Base-by-base conservation (phyloP, 306 rosid species). In the Prunus salicina region DNA sequence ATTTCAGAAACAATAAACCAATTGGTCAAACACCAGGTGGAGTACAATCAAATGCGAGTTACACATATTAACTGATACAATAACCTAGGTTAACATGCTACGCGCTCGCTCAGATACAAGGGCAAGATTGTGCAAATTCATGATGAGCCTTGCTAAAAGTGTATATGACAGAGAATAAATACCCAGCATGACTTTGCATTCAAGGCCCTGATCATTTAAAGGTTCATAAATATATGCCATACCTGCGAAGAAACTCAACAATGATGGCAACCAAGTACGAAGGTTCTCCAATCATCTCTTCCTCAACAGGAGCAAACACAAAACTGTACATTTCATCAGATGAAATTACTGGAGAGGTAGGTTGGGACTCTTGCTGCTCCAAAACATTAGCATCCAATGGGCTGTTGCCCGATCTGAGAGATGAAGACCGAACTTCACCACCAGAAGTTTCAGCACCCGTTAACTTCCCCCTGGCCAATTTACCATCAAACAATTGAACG, bases 221-320 rank as follows among this genome's bases (percentile, higher is more conserved):
- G 46, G 38, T 73, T 63, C 12, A 51, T 65, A 76, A 68, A 64
- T 43, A 57, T 72, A 64, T 50, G 30, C 62, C 85, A 73, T 80
- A 95, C 99, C 97, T 83, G 83, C 80, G 91, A 80, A 95, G 93
- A 86, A 92, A 92, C 88, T 92, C 97, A 38, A 90, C 76, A 72
- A 92, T 83, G 83, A 92, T 83, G 32, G 97, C 78, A 84, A 91
- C 92, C 92, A 92, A 88, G 88, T 95, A 95, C 24, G 96, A 89
- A 71, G 91, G 93, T 58, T 92, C 99, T 74, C 97, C 97, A 3
- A 89, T 90, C 91, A 88, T 90, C 89, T 95, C 97, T 84, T 95
- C 99, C 84, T 95, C 97, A 14, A 87, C 84, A 32, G 96, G 89
- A 60, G 93, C 86, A 70, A 92, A 95, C 78, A 95, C 90, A 84